Conservation (phyloP, 352 stramenopile species). For the Aphanomyces euteiches region DNA sequence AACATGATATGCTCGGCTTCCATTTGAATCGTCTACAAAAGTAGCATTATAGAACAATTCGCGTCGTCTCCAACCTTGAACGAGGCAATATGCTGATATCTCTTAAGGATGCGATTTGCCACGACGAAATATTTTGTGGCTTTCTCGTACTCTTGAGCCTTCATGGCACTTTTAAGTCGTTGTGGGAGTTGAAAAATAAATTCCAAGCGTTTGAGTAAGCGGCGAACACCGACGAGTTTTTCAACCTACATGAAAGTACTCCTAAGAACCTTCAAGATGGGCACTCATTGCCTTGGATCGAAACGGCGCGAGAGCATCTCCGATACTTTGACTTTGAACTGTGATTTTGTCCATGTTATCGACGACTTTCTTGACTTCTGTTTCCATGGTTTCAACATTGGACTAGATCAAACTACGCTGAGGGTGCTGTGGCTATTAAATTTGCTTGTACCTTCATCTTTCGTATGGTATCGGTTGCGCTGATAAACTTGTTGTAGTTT, state of each 20-base stretch:
- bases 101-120: conserved; percentile 72
- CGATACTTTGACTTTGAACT: conserved; percentile 80
- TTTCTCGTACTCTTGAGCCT: conserved; percentile 85
- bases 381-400: conserved; percentile 90
- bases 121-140: conserved; percentile 86
- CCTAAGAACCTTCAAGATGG: not conserved
- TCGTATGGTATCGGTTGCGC: conserved; percentile 97
- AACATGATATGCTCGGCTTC: conserved; percentile 84
- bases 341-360: conserved; percentile 87
- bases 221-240: conserved; percentile 95
- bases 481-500: conserved; percentile 99
- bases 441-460: conserved; percentile 79
- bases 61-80: conserved; percentile 57
- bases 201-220: conserved; percentile 95
- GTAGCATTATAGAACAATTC: not conserved
- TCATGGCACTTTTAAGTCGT: conserved; percentile 73
- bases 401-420: conserved; percentile 38
- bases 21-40: conserved; percentile 68
- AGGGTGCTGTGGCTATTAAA: not conserved
- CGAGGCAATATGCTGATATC: conserved; percentile 86
- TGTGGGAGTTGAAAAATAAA: conserved; percentile 96
- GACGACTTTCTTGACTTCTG: conserved; percentile 82
- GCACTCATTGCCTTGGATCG: conserved; percentile 48
- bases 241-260: conserved; percentile 71
- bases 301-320: conserved; percentile 79